Evolutionary conservation across 2,329 filamentous ascomycete genomes (phyloP).

Genomic region (Pseudogymnoascus sp.): DNA sequence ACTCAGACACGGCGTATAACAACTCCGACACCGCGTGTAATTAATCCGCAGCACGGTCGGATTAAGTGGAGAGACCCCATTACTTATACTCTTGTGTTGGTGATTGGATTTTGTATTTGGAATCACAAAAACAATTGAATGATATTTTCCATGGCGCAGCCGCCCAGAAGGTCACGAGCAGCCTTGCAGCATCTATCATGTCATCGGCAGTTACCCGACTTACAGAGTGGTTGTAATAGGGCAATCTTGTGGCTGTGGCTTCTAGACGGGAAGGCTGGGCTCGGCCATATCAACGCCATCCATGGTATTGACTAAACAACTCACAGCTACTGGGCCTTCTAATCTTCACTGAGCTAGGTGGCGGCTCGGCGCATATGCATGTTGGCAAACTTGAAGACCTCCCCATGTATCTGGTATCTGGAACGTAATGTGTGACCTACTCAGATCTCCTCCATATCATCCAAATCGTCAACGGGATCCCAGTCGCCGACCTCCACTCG

Average conservation of each 20-base stretch:
- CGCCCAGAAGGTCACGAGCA: background rate
- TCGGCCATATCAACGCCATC: background rate
- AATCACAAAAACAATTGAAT: background rate
- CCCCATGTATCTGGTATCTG: background rate
- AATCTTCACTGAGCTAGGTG: background rate
- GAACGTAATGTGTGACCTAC: background rate
- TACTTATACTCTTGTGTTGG: background rate
- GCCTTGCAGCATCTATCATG: background rate
- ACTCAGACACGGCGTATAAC: background rate
- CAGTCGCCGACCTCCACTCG: conserved; percentile 70
- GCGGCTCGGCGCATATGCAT: background rate
- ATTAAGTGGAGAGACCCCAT: background rate
- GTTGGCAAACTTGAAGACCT: background rate
- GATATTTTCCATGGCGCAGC: background rate
- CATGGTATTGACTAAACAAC: background rate
- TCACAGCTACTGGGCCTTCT: background rate
- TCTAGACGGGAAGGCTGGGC: background rate
- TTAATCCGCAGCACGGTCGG: background rate
- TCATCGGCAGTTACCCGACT: background rate
- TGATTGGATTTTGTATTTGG: background rate
- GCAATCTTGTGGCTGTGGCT: background rate
- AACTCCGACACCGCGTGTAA: background rate
- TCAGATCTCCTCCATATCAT: conserved; percentile 69
- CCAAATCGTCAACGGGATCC: conserved; percentile 60
- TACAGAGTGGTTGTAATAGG: background rate